phyloP scores from a whole-genome alignment of 1,284 basidiomycete species.

The Boletus mariae region DNA sequence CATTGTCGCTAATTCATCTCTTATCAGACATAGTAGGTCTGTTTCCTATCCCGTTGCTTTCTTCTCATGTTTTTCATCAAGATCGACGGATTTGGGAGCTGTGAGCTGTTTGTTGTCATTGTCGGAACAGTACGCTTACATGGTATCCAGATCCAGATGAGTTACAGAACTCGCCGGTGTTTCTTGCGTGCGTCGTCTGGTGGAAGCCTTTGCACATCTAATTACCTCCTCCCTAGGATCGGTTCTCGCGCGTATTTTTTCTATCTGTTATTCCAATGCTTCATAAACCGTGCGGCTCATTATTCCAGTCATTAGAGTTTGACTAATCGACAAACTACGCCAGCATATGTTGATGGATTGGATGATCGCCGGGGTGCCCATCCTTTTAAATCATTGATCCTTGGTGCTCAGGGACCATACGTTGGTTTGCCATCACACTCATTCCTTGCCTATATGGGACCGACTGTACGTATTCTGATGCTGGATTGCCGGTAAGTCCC shows the following conservation, averaged over 20 bases:
- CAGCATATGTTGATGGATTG: conserved; percentile 73
- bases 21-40: conserved; percentile 43
- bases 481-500: conserved; percentile 75
- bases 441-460: conserved; percentile 70
- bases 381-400: conserved; percentile 66
- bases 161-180: conserved; percentile 74
- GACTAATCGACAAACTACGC: conserved; percentile 13
- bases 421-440: conserved; percentile 81
- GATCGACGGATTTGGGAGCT: conserved; percentile 94
- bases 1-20: conserved; percentile 21
- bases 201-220: not conserved
- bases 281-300: conserved; percentile 62
- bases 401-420: conserved; percentile 75
- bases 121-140: conserved; percentile 6
- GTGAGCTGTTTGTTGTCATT: conserved; percentile 40
- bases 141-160: conserved; percentile 69
- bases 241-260: conserved; percentile 86
- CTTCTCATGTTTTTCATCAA: conserved; percentile 24
- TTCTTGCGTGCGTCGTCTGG: conserved; percentile 55
- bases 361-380: conserved; percentile 58
- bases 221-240: conserved; percentile 44
- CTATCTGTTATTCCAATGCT: conserved; percentile 90
- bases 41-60: not conserved
- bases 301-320: not conserved
- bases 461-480: conserved; percentile 67